Percentiles rank a stretch among this genome's conserved stretches.
Evolutionary conservation across 2,329 filamentous ascomycete species (phyloP).

Genomic region (Aureobasidium mangrovei): DNA sequence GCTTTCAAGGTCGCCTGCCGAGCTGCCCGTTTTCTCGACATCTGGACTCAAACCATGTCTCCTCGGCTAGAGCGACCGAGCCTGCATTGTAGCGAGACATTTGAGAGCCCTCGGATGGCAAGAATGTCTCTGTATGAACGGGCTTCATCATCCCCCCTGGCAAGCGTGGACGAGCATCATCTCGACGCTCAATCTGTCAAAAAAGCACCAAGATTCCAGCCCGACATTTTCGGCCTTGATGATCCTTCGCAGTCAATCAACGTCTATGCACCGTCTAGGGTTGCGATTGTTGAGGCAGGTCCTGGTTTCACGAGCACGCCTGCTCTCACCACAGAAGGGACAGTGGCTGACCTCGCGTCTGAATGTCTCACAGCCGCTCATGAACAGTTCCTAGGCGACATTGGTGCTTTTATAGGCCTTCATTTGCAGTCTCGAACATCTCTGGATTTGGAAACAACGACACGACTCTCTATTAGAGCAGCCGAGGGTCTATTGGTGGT

Average conservation of each 20-base stretch:
- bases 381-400: slow-evolving; percentile 79
- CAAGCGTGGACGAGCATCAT: slow-evolving; percentile 25
- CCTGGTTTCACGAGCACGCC: not conserved
- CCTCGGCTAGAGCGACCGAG: not conserved
- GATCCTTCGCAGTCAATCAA: not conserved
- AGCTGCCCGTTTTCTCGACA: slow-evolving; percentile 80
- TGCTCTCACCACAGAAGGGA: not conserved
- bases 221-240: not conserved
- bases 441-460: slow-evolving; percentile 70
- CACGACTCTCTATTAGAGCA: slow-evolving; percentile 73
- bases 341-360: slow-evolving; percentile 57
- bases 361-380: slow-evolving; percentile 71
- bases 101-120: not conserved
- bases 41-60: slow-evolving; percentile 52
- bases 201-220: not conserved
- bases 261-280: too few relatives aligned
- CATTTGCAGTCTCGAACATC: slow-evolving; percentile 89
- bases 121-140: not conserved
- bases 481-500: slow-evolving; percentile 72
- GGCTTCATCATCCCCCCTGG: slow-evolving; percentile 24
- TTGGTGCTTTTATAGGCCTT: slow-evolving; percentile 89
- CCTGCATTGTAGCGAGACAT: not conserved
- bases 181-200: not conserved
- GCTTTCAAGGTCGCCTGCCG: slow-evolving; percentile 92
- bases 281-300: too few relatives aligned